A percentile compares a stretch with the other conserved stretches of the same genome.
Conservation (phyloP, 1,139 yeast genomes). For the Tardiomyces blankii region DNA sequence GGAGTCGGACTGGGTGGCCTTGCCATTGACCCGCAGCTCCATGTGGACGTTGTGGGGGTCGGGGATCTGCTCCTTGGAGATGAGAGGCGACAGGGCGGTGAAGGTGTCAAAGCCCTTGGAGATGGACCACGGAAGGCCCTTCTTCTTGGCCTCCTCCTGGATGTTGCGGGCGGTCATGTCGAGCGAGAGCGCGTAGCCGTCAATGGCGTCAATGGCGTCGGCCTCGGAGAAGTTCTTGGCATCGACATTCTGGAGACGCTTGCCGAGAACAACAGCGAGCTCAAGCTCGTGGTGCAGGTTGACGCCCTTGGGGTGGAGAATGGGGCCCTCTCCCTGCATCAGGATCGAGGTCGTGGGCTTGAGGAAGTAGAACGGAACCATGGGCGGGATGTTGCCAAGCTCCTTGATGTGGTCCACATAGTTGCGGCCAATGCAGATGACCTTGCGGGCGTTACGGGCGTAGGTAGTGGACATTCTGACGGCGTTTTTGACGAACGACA, state of each 20-base stretch:
- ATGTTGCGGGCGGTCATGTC: constrained; percentile 95
- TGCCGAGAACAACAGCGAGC: constrained; percentile 65
- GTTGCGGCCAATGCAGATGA: constrained; percentile 91
- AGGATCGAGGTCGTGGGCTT: constrained; percentile 50
- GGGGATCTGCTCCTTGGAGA: constrained; percentile 53
- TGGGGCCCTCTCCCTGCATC: constrained; percentile 57
- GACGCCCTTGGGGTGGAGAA: constrained; percentile 72
- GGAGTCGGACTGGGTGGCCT: constrained; percentile 57
- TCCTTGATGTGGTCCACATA: constrained; percentile 92
- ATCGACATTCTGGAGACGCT: constrained; percentile 50
- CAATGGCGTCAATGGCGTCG: constrained; percentile 69
- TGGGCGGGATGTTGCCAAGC: constrained; percentile 68
- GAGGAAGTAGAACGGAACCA: constrained; percentile 74
- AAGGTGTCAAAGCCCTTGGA: constrained; percentile 97
- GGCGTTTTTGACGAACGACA: background rate
- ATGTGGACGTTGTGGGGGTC: constrained; percentile 68
- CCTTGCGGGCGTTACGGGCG: constrained; percentile 59
- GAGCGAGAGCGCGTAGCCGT: constrained; percentile 76
- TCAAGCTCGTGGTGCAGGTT: constrained; percentile 90
- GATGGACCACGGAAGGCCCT: constrained; percentile 94
- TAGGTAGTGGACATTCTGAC: constrained; percentile 25
- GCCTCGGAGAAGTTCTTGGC: constrained; percentile 43
- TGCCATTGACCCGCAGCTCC: constrained; percentile 59
- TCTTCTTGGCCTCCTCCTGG: constrained; percentile 87
- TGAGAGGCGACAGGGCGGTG: constrained; percentile 65